phyloP scores from a whole-genome alignment of 768 basidiomycete genomes.

The Russula lepida region DNA sequence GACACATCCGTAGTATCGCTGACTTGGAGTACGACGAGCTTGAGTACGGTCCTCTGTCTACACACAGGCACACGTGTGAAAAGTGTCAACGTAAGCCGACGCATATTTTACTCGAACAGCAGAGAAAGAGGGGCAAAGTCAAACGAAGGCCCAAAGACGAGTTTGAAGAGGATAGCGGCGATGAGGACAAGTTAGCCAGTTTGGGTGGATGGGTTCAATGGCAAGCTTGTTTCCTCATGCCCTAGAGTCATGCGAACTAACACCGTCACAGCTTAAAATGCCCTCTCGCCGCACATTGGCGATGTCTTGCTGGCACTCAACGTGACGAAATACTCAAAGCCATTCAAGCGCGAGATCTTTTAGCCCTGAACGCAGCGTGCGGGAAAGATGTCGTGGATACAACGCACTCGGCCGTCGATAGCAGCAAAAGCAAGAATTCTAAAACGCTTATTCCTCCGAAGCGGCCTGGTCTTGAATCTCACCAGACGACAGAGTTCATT shows the following conservation, averaged over 20 bases:
- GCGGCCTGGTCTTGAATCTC: slow-evolving; percentile 12
- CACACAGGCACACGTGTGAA: slow-evolving; percentile 60
- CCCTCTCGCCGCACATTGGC: slow-evolving; percentile 70
- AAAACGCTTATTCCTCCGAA: slow-evolving; percentile 2
- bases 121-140: slow-evolving; percentile 31
- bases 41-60: slow-evolving; percentile 44
- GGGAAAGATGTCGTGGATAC: slow-evolving; percentile 9
- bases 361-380: slow-evolving; percentile 30
- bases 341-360: slow-evolving; percentile 43
- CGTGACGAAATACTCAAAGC: slow-evolving; percentile 68
- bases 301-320: slow-evolving; percentile 55
- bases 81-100: slow-evolving; percentile 58
- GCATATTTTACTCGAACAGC: slow-evolving; percentile 38
- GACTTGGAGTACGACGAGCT: slow-evolving; percentile 44
- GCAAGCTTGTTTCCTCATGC: slow-evolving; percentile 33
- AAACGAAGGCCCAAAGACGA: slow-evolving; percentile 38
- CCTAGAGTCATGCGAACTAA: slow-evolving; percentile 7
- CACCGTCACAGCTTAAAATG: slow-evolving; percentile 54
- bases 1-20: slow-evolving; percentile 36
- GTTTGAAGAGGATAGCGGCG: slow-evolving; percentile 48
- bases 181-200: slow-evolving; percentile 39
- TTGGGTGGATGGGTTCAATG: slow-evolving; percentile 84
- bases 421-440: not conserved
- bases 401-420: not conserved
- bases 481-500: slow-evolving; percentile 70